A percentile compares a stretch with the other conserved stretches of the same genome.
Evolutionary conservation across 2,329 filamentous ascomycete species (phyloP).

Genomic region (Metarhizium anisopliae): DNA sequence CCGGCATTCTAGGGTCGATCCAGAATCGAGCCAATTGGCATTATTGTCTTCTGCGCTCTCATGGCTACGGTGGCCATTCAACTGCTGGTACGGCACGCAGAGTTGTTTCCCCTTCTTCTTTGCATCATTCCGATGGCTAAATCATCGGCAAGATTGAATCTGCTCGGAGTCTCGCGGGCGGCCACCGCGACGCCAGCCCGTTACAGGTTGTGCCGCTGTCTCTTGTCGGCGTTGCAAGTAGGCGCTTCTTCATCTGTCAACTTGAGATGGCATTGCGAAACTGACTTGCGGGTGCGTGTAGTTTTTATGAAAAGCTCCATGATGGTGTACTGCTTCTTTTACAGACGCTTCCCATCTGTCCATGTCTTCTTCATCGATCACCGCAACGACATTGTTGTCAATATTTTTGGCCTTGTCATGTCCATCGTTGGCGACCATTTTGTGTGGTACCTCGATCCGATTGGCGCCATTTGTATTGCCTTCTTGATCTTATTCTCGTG

Average conservation of each 20-base stretch:
- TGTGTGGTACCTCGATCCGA: conserved; percentile 52
- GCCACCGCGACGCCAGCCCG: conserved; percentile 29
- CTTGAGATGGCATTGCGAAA: not conserved
- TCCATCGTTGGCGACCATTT: conserved; percentile 42
- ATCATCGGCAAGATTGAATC: conserved; percentile 38
- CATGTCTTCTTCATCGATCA: conserved; percentile 50
- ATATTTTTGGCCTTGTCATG: conserved; percentile 46
- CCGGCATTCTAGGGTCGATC: conserved; percentile 34
- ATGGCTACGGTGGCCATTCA: conserved; percentile 60
- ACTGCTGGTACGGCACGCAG: conserved; percentile 33
- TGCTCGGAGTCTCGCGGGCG: conserved; percentile 37
- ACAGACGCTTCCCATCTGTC: conserved; percentile 44
- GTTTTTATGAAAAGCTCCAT: conserved; percentile 36
- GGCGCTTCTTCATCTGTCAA: conserved; percentile 11
- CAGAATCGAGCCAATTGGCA: conserved; percentile 54
- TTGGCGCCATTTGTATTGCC: conserved; percentile 52
- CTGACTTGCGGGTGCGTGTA: not conserved
- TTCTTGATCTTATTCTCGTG: conserved; percentile 53
- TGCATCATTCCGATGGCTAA: too few relatives aligned
- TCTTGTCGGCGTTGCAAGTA: conserved; percentile 45
- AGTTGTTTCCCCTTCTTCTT: too few relatives aligned
- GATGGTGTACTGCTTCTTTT: conserved; percentile 45
- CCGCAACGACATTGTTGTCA: conserved; percentile 47
- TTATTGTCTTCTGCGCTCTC: conserved; percentile 56
- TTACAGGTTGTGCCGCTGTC: conserved; percentile 45